Percentiles rank a stretch among this genome's conserved stretches.
Conservation (phyloP, 2,329 filamentous ascomycete species). For the Fusarium robinianum region DNA sequence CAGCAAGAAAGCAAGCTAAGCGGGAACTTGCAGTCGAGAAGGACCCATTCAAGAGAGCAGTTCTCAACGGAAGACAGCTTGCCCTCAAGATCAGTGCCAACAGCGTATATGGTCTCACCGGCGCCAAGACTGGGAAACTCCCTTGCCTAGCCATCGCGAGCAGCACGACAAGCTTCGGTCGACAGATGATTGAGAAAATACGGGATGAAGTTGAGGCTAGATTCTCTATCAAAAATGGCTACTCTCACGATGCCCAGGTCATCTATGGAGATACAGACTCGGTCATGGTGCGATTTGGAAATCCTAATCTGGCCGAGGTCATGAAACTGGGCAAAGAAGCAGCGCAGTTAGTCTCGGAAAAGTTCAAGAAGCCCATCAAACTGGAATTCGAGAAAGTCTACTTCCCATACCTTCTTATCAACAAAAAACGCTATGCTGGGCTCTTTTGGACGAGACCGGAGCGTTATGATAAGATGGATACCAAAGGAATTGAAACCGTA, state of each 20-base stretch:
- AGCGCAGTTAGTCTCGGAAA: conserved; percentile 81
- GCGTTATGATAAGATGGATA: conserved; percentile 99
- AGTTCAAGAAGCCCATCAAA: conserved; percentile 97
- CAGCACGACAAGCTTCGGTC: conserved; percentile 95
- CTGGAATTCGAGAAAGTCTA: conserved; percentile 99
- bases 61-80: conserved; percentile 94
- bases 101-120: conserved; percentile 95
- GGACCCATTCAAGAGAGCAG: conserved; percentile 96
- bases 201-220: conserved; percentile 91
- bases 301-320: conserved; percentile 79
- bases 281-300: conserved; percentile 99
- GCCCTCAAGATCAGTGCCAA: conserved; percentile 97
- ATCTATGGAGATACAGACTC: conserved; percentile 99
- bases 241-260: conserved; percentile 91
- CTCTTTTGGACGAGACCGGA: conserved; percentile 94
- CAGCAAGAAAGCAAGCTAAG: conserved; percentile 92
- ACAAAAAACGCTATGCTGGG: conserved; percentile 98
- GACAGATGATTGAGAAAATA: conserved; percentile 98
- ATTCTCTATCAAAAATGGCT: conserved; percentile 93
- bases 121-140: conserved; percentile 92
- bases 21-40: conserved; percentile 85
- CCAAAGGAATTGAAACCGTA: conserved; percentile 98
- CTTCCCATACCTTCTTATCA: conserved; percentile 96
- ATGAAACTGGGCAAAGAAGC: conserved; percentile 98
- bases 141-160: conserved; percentile 94